These are phyloP conservation scores for Fusarium beomiforme DNA, from an alignment of 2,329 filamentous ascomycete species.

Conservation along the genomic window DNA sequence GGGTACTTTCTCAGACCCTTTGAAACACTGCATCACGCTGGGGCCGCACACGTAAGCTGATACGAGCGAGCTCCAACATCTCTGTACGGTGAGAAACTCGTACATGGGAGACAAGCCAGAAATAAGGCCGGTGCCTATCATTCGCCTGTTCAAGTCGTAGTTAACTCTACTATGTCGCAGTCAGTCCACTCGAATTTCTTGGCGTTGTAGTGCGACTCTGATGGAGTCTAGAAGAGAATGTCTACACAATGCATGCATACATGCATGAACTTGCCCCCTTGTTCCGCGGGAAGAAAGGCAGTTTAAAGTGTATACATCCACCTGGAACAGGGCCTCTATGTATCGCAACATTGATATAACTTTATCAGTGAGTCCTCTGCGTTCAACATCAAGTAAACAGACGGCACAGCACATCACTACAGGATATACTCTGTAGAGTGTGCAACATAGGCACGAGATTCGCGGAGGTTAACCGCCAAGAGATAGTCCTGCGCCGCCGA, in stretches of 20 bases:
- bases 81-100: neutral
- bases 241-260: neutral
- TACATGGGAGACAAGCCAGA: neutral
- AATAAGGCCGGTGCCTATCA: neutral
- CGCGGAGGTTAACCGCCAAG: constrained; percentile 11
- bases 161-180: constrained; percentile 1
- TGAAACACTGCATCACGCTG: constrained; percentile 7
- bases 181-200: constrained; percentile 4
- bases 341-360: neutral
- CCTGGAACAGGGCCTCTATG: neutral
- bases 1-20: neutral
- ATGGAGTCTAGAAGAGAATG: neutral
- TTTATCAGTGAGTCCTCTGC: neutral
- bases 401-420: neutral
- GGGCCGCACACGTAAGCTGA: constrained; percentile 39
- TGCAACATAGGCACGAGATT: neutral
- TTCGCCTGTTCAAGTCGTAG: neutral
- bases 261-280: neutral
- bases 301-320: constrained; percentile 1
- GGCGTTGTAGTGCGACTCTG: neutral
- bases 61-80: constrained; percentile 29
- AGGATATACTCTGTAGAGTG: neutral
- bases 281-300: neutral
- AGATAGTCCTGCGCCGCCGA: constrained; percentile 6
- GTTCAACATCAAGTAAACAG: neutral